These are phyloP conservation scores for Aureobasidium uvarum DNA, from an alignment of 2,329 filamentous ascomycete species.

Conservation along the genomic window DNA sequence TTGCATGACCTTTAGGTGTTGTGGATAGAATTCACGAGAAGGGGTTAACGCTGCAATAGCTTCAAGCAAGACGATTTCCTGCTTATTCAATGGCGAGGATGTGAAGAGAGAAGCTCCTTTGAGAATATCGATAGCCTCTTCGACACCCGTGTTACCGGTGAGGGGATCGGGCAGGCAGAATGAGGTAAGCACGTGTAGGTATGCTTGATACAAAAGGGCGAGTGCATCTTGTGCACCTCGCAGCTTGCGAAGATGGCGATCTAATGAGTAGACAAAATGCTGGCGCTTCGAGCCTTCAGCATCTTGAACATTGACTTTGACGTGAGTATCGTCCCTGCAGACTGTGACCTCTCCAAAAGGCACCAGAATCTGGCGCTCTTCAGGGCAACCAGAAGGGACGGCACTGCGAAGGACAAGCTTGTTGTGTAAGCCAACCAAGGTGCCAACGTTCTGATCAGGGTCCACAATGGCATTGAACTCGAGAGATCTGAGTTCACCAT, in stretches of 20 bases:
- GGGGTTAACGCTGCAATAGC: constrained; percentile 39
- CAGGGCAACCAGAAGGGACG: constrained; percentile 34
- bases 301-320: not conserved
- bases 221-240: constrained; percentile 53
- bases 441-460: constrained; percentile 58
- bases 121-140: constrained; percentile 48
- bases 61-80: constrained; percentile 32
- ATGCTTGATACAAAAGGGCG: constrained; percentile 53
- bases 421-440: constrained; percentile 58
- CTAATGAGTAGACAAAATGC: constrained; percentile 54
- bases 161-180: constrained; percentile 57
- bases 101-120: constrained; percentile 31
- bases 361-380: constrained; percentile 54
- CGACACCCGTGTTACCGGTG: constrained; percentile 59
- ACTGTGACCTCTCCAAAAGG: constrained; percentile 47
- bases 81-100: constrained; percentile 32
- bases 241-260: constrained; percentile 58
- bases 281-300: constrained; percentile 24
- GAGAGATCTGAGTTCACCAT: constrained; percentile 29
- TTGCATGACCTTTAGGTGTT: constrained; percentile 46
- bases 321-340: constrained; percentile 43
- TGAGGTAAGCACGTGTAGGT: constrained; percentile 61
- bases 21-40: constrained; percentile 47
- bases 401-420: constrained; percentile 57
- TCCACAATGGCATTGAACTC: constrained; percentile 40